These are phyloP conservation scores for Lanmaoa pseudosensibilis DNA, from an alignment of 768 basidiomycete species.

Conservation along the genomic window DNA sequence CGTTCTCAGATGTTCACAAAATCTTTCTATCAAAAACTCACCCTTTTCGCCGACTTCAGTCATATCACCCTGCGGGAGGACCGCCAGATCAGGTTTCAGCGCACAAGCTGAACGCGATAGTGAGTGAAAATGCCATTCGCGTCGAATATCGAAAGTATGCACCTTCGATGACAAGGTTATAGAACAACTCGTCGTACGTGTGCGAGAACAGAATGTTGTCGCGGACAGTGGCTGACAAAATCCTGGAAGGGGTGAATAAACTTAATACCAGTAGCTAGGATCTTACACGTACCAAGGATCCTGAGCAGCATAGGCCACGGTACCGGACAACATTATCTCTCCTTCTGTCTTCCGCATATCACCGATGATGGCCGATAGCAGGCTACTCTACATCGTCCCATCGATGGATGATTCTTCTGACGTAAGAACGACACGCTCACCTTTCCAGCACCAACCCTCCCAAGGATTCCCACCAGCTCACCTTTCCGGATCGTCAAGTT, in stretches of 20 bases:
- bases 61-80: conserved; percentile 79
- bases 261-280: neutral
- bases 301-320: conserved; percentile 81
- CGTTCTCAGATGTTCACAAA: neutral
- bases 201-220: conserved; percentile 94
- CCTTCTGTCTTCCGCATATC: conserved; percentile 83
- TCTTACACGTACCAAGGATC: conserved; percentile 66
- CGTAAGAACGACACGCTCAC: conserved; percentile 33
- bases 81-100: conserved; percentile 71
- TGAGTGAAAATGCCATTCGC: neutral
- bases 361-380: conserved; percentile 79
- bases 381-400: conserved; percentile 50
- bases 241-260: conserved; percentile 42
- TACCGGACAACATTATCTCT: conserved; percentile 64
- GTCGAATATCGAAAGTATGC: neutral
- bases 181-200: conserved; percentile 82
- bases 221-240: conserved; percentile 80
- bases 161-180: conserved; percentile 82
- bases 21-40: conserved; percentile 19
- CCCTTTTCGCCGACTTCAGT: conserved; percentile 89
- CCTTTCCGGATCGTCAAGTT: conserved; percentile 76
- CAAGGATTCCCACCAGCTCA: conserved; percentile 80
- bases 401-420: neutral
- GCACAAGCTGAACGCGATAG: conserved; percentile 64
- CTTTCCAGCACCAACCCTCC: conserved; percentile 92